Base-by-base conservation (phyloP, 2,329 filamentous ascomycete genomes). In the Aspergillus spinulosporus region DNA sequence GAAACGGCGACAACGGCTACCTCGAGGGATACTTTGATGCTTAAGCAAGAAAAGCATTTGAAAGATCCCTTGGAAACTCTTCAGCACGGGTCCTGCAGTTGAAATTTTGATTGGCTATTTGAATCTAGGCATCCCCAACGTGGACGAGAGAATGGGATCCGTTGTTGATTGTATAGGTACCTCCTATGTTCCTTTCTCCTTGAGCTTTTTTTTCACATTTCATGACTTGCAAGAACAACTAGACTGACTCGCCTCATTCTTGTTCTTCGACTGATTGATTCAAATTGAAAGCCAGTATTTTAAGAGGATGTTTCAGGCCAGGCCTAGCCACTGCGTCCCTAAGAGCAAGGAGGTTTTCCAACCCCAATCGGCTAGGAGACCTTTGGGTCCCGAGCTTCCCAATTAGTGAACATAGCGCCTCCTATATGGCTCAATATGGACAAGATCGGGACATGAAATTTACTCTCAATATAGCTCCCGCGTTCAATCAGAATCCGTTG, bases 21-120 rank as follows among this genome's bases (percentile, higher is more conserved):
- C 2, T 32, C 11, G 15, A 11, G 34, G 9, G 14, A 3, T 39
- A 36, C 34, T 40, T 42, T 29, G 36, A 42, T 52, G 28, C 42
- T 52, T 48, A 44, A 34, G 29, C 39, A 15, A 3, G 36, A 43
- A 44, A 43, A 12, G 37, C 39, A 36, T 48, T 28, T 47, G 15
- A 21, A 50, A 46, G 12, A 26, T 8, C 34, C 21, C 28, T 36
- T n/a, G 43, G 40, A 37, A 37, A 37, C 15, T 15, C 28, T 31
- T 11, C 26, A 21, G 8, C 6, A n/a, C 11, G 36, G 39, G 11
- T 6, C 26, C 14, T 29, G 4, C 29, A n/a, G 12, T 26, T 44
- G 8, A 56, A 49, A 56, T 52, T 49, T 43, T 31, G n/a, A 44
- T 31, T 34, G 15, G 6, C 29, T 8, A 7, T 12, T 49, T 8